Base-by-base conservation (phyloP, 106 monocot species). In the Alisma plantagoaquatica region DNA sequence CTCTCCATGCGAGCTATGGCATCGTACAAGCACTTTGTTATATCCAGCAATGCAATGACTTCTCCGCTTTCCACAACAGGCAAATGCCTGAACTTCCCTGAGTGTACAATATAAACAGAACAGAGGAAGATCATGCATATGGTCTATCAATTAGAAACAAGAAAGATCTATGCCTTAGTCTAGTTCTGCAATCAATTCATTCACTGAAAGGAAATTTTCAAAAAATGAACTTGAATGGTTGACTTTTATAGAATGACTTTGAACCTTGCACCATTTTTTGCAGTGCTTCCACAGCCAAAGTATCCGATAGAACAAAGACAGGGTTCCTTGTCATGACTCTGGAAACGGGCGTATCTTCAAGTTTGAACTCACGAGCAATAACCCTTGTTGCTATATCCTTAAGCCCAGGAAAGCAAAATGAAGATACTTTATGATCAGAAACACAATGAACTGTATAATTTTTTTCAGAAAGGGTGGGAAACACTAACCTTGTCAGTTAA, bases 231-330 rank as follows among this genome's bases (percentile, higher is more conserved):
- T n/a, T n/a, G n/a, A n/a, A n/a, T n/a, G n/a, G n/a, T n/a, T n/a
- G n/a, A 23, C 33, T 19, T 12, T 49, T 23, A 10, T 31, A 27
- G 27, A 29, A 63, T 27, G 17, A 2, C 18, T 28, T 62, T 70
- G 60, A 63, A 91, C 91, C 91, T 81, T 78, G 78, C 14, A 91
- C 81, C 91, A 91, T 91, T 62, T 91, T 91, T 58, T 91, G 91
- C 62, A 91, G 60, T 56, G 91, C 91, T 61, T 91, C 91, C 23
- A 91, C 81, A 2, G 91, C 91, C 31, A 91, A 51, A 24, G 91
- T 91, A 43, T 91, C 91, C 6, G 85, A 77, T 38, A 91, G 84
- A 58, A 91, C 85, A 62, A 91, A 91, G 15, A 78, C 59, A 44
- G 91, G 91, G 27, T 91, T 86, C 50, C 81, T 51, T 20, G 91